Evolutionary conservation across 2,329 filamentous ascomycete genomes (phyloP), one percentile per base, ranked within the genome.

Genomic region (Volutella citrinella): DNA sequence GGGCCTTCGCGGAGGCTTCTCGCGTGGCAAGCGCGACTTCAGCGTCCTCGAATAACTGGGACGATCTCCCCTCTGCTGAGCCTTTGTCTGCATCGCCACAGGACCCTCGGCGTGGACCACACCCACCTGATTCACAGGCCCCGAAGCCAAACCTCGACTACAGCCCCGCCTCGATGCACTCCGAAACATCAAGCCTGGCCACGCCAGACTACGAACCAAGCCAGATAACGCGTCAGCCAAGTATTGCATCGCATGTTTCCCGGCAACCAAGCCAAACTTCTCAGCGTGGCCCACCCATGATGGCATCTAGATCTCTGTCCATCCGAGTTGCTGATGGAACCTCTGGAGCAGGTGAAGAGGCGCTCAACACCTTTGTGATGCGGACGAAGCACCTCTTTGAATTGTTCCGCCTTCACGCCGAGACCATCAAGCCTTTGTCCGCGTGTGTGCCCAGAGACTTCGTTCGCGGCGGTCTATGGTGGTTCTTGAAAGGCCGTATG

Each of bases 401-500:
- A 45, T 70, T 93, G 4, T 94, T 95, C 55, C 73, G 80, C 22
- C 62, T 91, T 26, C 86, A 90, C 37, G 82, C 88, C 0, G 87
- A 95, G 57, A 76, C 81, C 19, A 70, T 82, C 19, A 80, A 78
- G 43, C 80, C 86, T 0, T 57, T 89, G 5, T 70, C 77, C 35
- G 71, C 74, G 19, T 82, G 78, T 31, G 68, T 78, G 0, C 70
- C 83, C 1, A 69, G 74, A 28, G 78, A 88, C 40, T 83, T 90
- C 66, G 70, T 84, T 9, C 76, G 86, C 38, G 82, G 81, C 16
- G 82, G 80, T 5, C 68, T 87, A 1, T 96, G 90, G 90, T 96
- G 90, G 90, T 94, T 95, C 53, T 57, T 95, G 27, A 84, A 79
- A 48, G 90, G 89, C 14, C 81, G 89, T 42, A 78, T 82, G 52